Percentiles rank a stretch among this genome's conserved stretches.
Evolutionary conservation across 371 early-diverging fungal genomes (phyloP).

Genomic region (Mortierella polycephala): DNA sequence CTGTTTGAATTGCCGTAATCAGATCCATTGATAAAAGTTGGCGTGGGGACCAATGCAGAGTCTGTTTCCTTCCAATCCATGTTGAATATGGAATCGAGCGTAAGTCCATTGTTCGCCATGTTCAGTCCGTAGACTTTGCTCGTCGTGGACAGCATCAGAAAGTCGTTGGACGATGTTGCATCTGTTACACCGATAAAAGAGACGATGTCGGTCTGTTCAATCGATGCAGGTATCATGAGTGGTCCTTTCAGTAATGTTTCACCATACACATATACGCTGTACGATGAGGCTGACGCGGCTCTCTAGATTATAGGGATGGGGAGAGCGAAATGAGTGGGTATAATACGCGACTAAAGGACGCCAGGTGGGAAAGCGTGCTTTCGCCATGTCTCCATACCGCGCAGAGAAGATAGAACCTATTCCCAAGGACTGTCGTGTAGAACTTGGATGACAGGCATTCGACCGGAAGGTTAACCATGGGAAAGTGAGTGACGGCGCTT

Average conservation of each 20-base stretch:
- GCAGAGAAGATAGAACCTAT: slow-evolving; percentile 8
- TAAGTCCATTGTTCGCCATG: not conserved
- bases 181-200: no score
- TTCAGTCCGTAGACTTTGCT: slow-evolving; percentile 4
- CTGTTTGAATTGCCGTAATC: not conserved
- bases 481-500: not conserved
- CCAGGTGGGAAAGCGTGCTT: no score
- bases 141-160: not conserved
- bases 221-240: not conserved
- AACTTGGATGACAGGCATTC: slow-evolving; percentile 13
- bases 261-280: slow-evolving; percentile 1
- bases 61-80: no score
- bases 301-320: not conserved
- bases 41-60: not conserved
- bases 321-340: no score
- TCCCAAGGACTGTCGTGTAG: not conserved
- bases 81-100: no score
- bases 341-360: no score
- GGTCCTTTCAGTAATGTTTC: not conserved
- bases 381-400: no score
- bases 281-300: not conserved
- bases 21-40: not conserved
- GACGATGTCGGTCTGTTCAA: not conserved
- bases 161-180: no score
- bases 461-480: slow-evolving; percentile 1